Base-by-base conservation (phyloP, 106 monocot species). In the Dendrobium chrysotoxum region DNA sequence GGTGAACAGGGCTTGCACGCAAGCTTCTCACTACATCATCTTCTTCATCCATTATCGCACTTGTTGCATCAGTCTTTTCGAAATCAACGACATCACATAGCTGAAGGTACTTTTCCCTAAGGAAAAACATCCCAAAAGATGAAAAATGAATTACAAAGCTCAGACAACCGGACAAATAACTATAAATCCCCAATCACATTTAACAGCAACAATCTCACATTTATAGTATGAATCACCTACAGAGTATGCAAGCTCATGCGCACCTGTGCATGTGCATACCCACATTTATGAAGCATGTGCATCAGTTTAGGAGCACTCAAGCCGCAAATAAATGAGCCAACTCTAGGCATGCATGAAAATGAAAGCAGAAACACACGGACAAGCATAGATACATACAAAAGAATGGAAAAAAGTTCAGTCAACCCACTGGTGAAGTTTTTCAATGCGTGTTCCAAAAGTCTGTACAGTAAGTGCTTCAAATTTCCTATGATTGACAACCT, bases 371-470 rank as follows among this genome's bases (percentile, higher is more conserved):
- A 35, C 35, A 35, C 35, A 12, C 2, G 10, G 35, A 35, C 0
- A 70, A 28, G 31, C 20, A 44, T 18, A 66, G 17, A 47, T 46
- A 79, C 50, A 50, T 67, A 35, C 28, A 20, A 47, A 66, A 23
- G 64, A 28, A 73, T 77, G 70, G 16, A 70, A 50, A 0, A 77
- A 4, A 70, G 4, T 28, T 38, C 57, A n/a, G 31, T 68, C 75
- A 47, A 82, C 86, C 82, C 46, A 95, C 99, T 88, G 86, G 80
- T 95, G 95, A 70, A 99, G 95, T 75, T 93, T 99, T 84, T 99
- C 99, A 78, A 99, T 99, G 30, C 95, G 93, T 50, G 93, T 84
- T 76, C 99, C 99, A 88, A 99, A 99, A 40, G 99, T 99, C 81
- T 99, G 95, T 55, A 99, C 93, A 76, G 95, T 99, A 82, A 99